Evolutionary conservation across 2,329 filamentous ascomycete genomes (phyloP).

Genomic region (Pseudocercospora vitis): DNA sequence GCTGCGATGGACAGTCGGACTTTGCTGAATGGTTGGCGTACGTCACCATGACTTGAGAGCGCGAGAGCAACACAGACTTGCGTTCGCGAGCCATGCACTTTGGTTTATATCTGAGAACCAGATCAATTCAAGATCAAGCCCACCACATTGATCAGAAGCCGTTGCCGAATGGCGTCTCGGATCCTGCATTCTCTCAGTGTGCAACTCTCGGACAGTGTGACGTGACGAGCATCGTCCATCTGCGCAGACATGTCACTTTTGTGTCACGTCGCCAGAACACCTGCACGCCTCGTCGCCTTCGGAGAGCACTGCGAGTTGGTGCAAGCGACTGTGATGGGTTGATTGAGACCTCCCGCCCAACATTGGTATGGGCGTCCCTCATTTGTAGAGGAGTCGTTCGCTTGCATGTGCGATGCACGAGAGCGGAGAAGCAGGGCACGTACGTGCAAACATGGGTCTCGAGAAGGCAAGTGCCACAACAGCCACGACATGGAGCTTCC

Average conservation of each 20-base stretch:
- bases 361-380: background rate
- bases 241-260: background rate
- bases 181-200: too few species aligned
- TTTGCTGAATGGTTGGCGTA: background rate
- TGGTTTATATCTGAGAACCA: too few species aligned
- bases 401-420: constrained; percentile 12
- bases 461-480: constrained; percentile 9
- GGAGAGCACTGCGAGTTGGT: background rate
- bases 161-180: too few species aligned
- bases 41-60: background rate
- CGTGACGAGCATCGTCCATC: background rate
- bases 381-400: constrained; percentile 6
- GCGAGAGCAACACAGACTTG: background rate
- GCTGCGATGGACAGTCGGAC: background rate
- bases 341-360: constrained; percentile 10
- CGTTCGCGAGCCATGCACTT: too few species aligned
- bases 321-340: constrained; percentile 8
- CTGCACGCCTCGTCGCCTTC: background rate
- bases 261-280: background rate
- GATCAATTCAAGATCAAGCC: too few species aligned
- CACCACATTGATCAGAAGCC: too few species aligned
- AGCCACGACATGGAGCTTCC: too few species aligned
- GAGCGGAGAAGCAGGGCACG: constrained; percentile 14
- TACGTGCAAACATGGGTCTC: constrained; percentile 3
- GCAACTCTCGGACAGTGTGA: too few species aligned